Conservation (phyloP, 495 filamentous ascomycete species). For the Arthonia radiata region DNA sequence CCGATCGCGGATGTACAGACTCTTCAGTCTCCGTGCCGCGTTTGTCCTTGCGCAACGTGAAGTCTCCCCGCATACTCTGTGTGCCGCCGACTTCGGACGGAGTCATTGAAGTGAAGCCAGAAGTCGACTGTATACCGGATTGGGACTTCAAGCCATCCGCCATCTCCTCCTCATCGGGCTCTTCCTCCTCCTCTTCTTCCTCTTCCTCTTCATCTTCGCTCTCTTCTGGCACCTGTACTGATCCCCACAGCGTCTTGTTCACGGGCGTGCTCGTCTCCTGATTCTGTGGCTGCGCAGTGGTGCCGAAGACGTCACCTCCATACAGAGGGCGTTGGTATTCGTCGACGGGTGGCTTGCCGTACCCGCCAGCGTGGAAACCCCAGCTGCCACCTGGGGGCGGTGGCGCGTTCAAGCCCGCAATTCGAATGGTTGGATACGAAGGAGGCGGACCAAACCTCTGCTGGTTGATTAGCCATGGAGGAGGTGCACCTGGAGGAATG, state of each 20-base stretch:
- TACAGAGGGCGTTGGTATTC: conserved; percentile 76
- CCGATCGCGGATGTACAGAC: conserved; percentile 38
- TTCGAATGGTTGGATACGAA: conserved; percentile 75
- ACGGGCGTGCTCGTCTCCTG: conserved; percentile 50
- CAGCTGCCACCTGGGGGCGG: conserved; percentile 79
- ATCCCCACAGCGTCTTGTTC: conserved; percentile 78
- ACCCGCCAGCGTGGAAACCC: conserved; percentile 90
- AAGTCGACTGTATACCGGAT: conserved; percentile 56
- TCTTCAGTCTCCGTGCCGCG: conserved; percentile 80
- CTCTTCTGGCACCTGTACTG: conserved; percentile 61
- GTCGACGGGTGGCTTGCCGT: conserved; percentile 84
- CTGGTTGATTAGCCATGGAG: conserved; percentile 92
- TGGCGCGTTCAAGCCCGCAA: conserved; percentile 87
- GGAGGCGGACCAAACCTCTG: conserved; percentile 84
- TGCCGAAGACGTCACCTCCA: conserved; percentile 83
- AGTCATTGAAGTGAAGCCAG: conserved; percentile 53
- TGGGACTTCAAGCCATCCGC: conserved; percentile 46
- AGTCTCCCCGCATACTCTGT: conserved; percentile 59
- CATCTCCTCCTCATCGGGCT: conserved; percentile 17
- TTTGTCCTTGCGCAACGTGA: conserved; percentile 72
- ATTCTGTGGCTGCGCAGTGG: conserved; percentile 37
- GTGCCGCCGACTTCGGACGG: conserved; percentile 50
- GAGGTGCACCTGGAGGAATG: conserved; percentile 81
- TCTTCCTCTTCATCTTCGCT: conserved; percentile 31
- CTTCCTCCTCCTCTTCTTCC: conserved; percentile 21